These are phyloP conservation scores for Trametes sanguinea DNA, from an alignment of 768 basidiomycete genomes.

Conservation along the genomic window DNA sequence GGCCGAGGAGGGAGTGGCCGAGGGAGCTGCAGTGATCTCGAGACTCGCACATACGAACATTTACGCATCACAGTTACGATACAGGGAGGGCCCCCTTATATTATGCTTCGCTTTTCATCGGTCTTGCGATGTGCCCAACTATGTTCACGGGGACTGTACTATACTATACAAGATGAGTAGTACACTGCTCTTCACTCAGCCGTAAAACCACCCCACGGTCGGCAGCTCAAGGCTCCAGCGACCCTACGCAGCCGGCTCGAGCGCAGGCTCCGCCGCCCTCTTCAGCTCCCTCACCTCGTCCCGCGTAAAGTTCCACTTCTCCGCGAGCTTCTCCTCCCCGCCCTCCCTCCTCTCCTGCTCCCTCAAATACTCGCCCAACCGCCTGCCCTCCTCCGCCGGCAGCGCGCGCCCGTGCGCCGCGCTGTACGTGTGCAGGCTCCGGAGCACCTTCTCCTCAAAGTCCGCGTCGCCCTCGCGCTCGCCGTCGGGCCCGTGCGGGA, in stretches of 20 bases:
- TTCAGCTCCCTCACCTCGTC: constrained; percentile 25
- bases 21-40: constrained; percentile 54
- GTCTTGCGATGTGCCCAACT: no score
- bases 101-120: no score
- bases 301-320: constrained; percentile 34
- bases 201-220: no score
- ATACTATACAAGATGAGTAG: constrained; percentile 3
- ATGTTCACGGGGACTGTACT: neutral
- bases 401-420: constrained; percentile 42
- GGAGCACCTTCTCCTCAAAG: constrained; percentile 64
- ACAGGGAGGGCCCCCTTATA: neutral
- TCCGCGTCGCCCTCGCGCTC: constrained; percentile 62
- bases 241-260: neutral
- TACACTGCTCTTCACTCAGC: no score
- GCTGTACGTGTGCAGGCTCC: constrained; percentile 59
- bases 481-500: constrained; percentile 69
- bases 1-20: constrained; percentile 72
- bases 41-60: no score
- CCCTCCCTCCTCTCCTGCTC: constrained; percentile 32
- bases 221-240: neutral
- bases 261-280: constrained; percentile 11
- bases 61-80: neutral
- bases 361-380: constrained; percentile 6
- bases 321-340: constrained; percentile 24
- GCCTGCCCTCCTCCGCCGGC: constrained; percentile 10